Evolutionary conservation across 2,329 filamentous ascomycete genomes (phyloP), one percentile per base, ranked within the genome.

Genomic region (Talaromyces piceae): DNA sequence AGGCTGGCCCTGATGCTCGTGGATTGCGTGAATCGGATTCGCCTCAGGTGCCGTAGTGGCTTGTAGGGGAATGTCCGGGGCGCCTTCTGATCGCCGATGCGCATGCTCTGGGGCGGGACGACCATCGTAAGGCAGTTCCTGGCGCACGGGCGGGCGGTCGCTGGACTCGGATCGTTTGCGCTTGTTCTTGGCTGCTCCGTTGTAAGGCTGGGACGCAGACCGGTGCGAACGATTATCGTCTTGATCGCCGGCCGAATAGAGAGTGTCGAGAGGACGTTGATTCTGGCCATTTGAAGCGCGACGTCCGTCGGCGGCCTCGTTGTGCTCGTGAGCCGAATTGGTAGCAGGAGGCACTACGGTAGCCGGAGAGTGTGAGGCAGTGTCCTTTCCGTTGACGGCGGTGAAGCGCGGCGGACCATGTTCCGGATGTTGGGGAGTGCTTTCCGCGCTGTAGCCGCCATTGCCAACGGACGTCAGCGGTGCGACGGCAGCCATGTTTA

Each of bases 131-230:
- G n/a, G 70, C n/a, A 63, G 63, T 58, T 63, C 56, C 28, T 63
- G 59, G 49, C 62, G 66, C 57, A 55, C 58, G 52, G 55, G 62
- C 58, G 58, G 59, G 37, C 62, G 67, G 51, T 83, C 83, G 31
- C 73, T 66, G 5, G 85, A 87, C 43, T 75, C 71, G 5, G 87
- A 88, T 54, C 87, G 80, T 67, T 89, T 91, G 52, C 77, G 67
- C 58, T 77, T 78, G 61, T 82, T 80, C 68, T 84, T 86, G 56
- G 58, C 59, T 52, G 57, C 51, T 16, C 51, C 45, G 33, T 53
- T 50, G 12, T 56, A 43, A 41, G 56, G 52, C 11, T 57, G 54
- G n/a, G 64, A 62, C 2, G 60, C 57, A 1, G 63, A 64, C 27
- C 54, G 59, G 37, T 57, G 62, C 16, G 61, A 61, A 25, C 45